These are phyloP conservation scores for Mycena olivaceomarginata DNA, from an alignment of 768 basidiomycete species.

Conservation along the genomic window DNA sequence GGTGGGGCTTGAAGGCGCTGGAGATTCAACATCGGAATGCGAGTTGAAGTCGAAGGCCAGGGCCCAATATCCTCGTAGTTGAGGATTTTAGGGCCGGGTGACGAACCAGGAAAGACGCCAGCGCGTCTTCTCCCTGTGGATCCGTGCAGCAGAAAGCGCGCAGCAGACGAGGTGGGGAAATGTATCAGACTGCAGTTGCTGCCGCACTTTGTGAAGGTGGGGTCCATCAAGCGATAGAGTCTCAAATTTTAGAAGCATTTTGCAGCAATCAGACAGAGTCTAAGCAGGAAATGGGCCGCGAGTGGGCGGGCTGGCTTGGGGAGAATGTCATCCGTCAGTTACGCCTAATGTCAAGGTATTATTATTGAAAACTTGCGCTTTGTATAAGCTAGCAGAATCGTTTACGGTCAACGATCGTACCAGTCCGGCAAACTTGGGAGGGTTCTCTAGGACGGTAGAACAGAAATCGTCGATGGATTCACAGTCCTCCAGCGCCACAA, in stretches of 20 bases:
- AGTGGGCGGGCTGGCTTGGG: neutral
- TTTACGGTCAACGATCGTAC: neutral
- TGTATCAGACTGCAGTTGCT: neutral
- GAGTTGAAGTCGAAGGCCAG: neutral
- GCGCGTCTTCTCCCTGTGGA: neutral
- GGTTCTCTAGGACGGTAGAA: neutral
- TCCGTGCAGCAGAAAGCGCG: neutral
- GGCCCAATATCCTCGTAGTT: too few relatives aligned
- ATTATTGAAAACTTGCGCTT: neutral
- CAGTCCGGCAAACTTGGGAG: neutral
- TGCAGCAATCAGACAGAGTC: neutral
- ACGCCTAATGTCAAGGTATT: too few relatives aligned
- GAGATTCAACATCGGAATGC: constrained; percentile 1
- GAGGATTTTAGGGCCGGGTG: neutral
- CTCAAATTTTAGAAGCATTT: neutral
- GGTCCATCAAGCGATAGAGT: neutral
- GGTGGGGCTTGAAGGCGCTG: neutral
- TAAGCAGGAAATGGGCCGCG: neutral
- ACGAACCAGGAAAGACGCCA: constrained; percentile 1
- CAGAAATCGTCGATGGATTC: neutral
- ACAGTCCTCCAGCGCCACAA: neutral
- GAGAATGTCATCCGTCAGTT: neutral
- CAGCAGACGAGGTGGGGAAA: constrained; percentile 4
- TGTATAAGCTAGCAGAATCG: too few relatives aligned
- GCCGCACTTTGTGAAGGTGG: neutral